phyloP scores from a whole-genome alignment of 108 stramenopile genomes.

The Cyclotella choctawhatcheeana region DNA sequence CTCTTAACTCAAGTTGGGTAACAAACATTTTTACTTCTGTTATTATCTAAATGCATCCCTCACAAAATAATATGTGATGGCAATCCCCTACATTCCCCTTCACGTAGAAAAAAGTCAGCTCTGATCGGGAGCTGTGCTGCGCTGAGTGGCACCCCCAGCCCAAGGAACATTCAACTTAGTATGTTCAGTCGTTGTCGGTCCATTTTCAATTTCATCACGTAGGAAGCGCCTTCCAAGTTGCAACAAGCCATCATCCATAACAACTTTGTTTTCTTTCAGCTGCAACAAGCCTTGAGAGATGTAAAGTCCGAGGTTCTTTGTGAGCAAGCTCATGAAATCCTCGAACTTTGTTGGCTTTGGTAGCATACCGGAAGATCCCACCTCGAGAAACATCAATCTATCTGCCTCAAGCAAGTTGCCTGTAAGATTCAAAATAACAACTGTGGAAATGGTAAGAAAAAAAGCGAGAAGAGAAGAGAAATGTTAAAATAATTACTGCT shows the following conservation, averaged over 20 bases:
- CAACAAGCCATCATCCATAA: constrained; percentile 41
- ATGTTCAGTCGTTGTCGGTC: constrained; percentile 22
- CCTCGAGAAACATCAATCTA: constrained; percentile 39
- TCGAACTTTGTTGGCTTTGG: constrained; percentile 49
- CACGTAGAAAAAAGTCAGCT: no score
- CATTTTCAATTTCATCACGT: constrained; percentile 21
- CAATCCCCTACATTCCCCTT: no score
- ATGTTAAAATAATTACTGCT: no score
- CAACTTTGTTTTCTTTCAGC: constrained; percentile 17
- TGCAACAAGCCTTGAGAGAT: constrained; percentile 41
- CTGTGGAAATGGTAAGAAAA: no score
- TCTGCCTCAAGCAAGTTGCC: constrained; percentile 51
- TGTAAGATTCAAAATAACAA: constrained; percentile 44
- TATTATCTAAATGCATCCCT: no score
- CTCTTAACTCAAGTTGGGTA: no score
- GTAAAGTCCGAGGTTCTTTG: constrained; percentile 40
- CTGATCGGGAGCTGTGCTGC: background rate
- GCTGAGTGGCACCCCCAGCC: constrained; percentile 36
- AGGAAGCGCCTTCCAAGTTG: constrained; percentile 27
- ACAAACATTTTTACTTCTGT: no score
- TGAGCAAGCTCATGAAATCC: constrained; percentile 40
- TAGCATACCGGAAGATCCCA: constrained; percentile 44
- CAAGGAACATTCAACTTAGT: constrained; percentile 34
- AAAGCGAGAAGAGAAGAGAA: no score
- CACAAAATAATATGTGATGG: no score